Evolutionary conservation across 805 yeast genomes (phyloP).

Genomic region (Cyberlindnera samutprakarnensis): DNA sequence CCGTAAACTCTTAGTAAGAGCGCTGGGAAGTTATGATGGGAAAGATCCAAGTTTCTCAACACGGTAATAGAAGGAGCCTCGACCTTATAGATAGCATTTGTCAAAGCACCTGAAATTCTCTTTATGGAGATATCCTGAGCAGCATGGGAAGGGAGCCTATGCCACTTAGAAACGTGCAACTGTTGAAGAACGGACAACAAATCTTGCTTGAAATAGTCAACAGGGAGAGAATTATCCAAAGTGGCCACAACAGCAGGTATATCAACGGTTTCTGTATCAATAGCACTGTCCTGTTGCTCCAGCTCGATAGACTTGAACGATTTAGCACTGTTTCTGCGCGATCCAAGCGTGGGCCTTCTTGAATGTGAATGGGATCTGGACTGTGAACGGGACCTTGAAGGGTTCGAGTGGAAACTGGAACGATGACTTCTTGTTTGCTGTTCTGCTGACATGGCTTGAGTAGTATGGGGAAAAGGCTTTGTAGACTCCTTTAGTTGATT

Average conservation of each 20-base stretch:
- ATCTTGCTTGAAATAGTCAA: constrained; percentile 81
- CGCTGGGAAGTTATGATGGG: constrained; percentile 41
- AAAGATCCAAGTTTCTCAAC: constrained; percentile 25
- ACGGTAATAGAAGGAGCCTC: constrained; percentile 41
- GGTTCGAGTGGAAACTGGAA: not conserved
- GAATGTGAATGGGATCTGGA: constrained; percentile 11
- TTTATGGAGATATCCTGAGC: constrained; percentile 41
- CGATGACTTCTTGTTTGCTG: not conserved
- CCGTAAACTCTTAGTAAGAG: constrained; percentile 82
- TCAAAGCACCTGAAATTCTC: constrained; percentile 87
- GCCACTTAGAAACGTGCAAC: constrained; percentile 76
- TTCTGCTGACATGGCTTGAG: not conserved
- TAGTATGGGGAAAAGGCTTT: too few relatives aligned
- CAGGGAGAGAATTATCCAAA: constrained; percentile 71
- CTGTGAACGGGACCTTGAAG: not conserved
- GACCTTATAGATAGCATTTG: constrained; percentile 80
- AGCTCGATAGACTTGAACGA: constrained; percentile 10
- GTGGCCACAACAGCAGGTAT: constrained; percentile 47
- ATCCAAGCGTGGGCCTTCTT: constrained; percentile 14
- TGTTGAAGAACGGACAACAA: constrained; percentile 55
- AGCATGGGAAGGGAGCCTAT: constrained; percentile 28
- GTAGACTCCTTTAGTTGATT: too few relatives aligned
- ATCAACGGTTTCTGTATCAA: constrained; percentile 11
- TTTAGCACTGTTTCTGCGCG: constrained; percentile 6
- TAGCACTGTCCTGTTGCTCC: constrained; percentile 1